Evolutionary conservation across 495 filamentous ascomycete species (phyloP).

Genomic region (Hypoxylon trugodes): DNA sequence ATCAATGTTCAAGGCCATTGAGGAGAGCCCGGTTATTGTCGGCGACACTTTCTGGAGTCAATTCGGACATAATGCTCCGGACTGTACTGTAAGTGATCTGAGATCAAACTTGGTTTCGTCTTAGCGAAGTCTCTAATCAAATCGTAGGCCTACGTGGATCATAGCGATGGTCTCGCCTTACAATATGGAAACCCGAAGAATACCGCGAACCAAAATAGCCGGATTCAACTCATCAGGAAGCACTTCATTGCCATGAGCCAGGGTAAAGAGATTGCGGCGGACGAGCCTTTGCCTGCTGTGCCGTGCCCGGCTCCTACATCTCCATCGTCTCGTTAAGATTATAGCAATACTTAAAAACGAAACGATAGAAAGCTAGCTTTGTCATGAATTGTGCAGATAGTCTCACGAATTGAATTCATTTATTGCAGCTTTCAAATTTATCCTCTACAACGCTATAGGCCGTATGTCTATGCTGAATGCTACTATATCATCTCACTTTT

Average conservation of each 20-base stretch:
- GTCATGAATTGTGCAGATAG: too few relatives aligned
- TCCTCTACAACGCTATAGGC: too few relatives aligned
- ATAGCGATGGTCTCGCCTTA: constrained; percentile 56
- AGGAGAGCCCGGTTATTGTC: constrained; percentile 50
- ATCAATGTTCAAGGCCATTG: constrained; percentile 55
- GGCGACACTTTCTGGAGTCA: constrained; percentile 62
- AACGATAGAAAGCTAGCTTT: too few relatives aligned
- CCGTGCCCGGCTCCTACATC: constrained; percentile 42
- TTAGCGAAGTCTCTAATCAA: not conserved
- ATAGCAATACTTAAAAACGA: too few relatives aligned
- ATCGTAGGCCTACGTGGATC: constrained; percentile 49
- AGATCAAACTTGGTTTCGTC: too few relatives aligned
- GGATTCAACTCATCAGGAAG: constrained; percentile 53
- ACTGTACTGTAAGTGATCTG: constrained; percentile 52
- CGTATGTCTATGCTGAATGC: too few relatives aligned
- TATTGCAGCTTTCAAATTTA: too few relatives aligned
- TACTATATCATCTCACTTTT: too few relatives aligned
- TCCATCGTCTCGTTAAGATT: constrained; percentile 48
- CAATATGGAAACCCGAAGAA: constrained; percentile 61
- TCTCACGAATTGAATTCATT: too few relatives aligned
- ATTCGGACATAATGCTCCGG: constrained; percentile 60
- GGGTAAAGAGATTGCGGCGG: constrained; percentile 29
- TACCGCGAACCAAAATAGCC: constrained; percentile 48
- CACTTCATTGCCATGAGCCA: constrained; percentile 56
- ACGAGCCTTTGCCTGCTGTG: constrained; percentile 42